Evolutionary conservation across 139 green algal species (phyloP).

Genomic region (Pycnococcus provasolii): DNA sequence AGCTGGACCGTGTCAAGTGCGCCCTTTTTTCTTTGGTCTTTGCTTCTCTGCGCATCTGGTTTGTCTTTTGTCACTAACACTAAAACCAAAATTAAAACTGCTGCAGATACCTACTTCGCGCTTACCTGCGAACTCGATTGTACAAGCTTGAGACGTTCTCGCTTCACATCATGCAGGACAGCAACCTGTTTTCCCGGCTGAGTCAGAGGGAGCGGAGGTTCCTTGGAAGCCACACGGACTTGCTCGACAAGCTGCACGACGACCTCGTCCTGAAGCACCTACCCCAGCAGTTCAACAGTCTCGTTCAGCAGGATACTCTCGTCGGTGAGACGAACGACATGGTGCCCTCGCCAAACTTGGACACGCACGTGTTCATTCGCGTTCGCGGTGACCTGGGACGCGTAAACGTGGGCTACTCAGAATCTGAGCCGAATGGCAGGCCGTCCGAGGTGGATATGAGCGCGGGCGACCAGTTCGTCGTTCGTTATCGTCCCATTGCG

Average conservation of each 20-base stretch:
- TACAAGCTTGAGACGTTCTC: not conserved
- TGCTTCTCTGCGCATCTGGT: too few species aligned
- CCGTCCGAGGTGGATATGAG: too few species aligned
- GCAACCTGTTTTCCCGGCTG: not conserved
- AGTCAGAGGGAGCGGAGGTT: not conserved
- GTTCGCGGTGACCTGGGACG: not conserved
- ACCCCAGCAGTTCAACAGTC: not conserved
- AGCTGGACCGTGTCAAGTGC: not conserved
- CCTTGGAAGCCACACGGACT: not conserved
- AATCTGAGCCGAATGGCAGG: too few species aligned
- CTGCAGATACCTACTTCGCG: not conserved
- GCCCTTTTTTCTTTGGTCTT: too few species aligned
- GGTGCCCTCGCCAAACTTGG: not conserved
- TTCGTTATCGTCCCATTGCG: too few species aligned
- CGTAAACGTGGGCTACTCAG: not conserved
- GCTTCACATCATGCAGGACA: conserved; percentile 1
- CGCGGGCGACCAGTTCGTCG: too few species aligned
- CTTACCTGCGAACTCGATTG: not conserved
- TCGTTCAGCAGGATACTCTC: not conserved
- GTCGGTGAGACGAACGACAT: not conserved
- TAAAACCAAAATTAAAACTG: too few species aligned
- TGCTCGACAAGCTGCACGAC: not conserved
- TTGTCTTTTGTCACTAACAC: too few species aligned
- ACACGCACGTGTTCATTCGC: conserved; percentile 3
- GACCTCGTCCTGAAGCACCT: not conserved